These are phyloP conservation scores for Yueomyces sp. DNA, from an alignment of 805 yeast genomes.

Conservation along the genomic window DNA sequence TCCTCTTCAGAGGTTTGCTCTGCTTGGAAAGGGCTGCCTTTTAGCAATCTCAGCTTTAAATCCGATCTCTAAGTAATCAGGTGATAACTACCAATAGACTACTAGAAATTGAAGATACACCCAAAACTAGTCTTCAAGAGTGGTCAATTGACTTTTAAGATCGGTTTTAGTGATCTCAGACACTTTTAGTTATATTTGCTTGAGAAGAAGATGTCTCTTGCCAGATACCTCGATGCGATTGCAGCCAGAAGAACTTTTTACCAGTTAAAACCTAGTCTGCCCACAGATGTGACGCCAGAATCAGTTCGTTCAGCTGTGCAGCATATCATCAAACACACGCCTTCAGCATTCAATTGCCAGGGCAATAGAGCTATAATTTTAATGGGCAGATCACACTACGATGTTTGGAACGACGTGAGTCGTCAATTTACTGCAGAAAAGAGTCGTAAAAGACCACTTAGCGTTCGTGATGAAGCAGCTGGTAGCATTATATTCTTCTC, in stretches of 20 bases:
- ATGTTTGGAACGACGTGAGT: conserved; percentile 32
- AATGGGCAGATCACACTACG: conserved; percentile 32
- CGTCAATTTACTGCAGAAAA: conserved; percentile 26
- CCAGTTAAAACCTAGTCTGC: conserved; percentile 31
- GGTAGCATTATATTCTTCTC: conserved; percentile 40
- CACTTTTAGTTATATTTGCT: too few relatives aligned
- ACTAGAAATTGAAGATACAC: too few relatives aligned
- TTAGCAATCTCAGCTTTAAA: too few relatives aligned
- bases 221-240: neutral
- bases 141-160: too few relatives aligned
- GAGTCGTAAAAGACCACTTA: conserved; percentile 29
- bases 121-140: too few relatives aligned
- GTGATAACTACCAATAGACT: too few relatives aligned
- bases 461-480: conserved; percentile 32
- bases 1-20: too few relatives aligned
- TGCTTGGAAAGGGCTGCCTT: too few relatives aligned
- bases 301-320: conserved; percentile 30
- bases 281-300: conserved; percentile 27
- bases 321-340: conserved; percentile 33
- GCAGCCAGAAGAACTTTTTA: conserved; percentile 35
- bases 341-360: conserved; percentile 42
- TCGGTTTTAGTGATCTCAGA: too few relatives aligned
- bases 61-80: too few relatives aligned
- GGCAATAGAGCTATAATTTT: conserved; percentile 34
- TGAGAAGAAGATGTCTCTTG: neutral